Conservation (phyloP, 768 basidiomycete genomes). For the Pholiota microspora region DNA sequence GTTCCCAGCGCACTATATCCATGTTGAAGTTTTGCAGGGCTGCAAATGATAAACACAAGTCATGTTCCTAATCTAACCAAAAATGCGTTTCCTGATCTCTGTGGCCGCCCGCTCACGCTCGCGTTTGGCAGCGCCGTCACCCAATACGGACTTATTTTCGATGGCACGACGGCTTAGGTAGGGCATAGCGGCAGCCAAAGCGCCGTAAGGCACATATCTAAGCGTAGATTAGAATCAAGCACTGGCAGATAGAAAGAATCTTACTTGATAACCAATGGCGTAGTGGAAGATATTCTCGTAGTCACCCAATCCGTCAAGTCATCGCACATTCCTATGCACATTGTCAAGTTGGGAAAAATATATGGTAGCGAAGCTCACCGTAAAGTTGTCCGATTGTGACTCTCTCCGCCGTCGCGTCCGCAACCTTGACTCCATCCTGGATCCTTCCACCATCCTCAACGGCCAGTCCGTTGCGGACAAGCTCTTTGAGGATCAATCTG, state of each 20-base stretch:
- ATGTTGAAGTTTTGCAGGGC: too few species aligned
- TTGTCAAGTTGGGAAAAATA: not conserved
- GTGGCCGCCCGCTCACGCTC: slow-evolving; percentile 57
- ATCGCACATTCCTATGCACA: slow-evolving; percentile 75
- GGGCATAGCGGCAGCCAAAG: slow-evolving; percentile 81
- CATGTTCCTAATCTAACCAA: slow-evolving; percentile 8
- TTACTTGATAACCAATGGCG: slow-evolving; percentile 80
- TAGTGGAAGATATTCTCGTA: slow-evolving; percentile 41
- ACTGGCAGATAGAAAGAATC: slow-evolving; percentile 18
- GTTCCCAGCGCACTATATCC: too few species aligned
- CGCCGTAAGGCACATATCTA: slow-evolving; percentile 76
- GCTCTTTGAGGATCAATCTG: slow-evolving; percentile 54
- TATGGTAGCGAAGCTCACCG: slow-evolving; percentile 42
- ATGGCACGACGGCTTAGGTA: slow-evolving; percentile 86
- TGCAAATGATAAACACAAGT: too few species aligned
- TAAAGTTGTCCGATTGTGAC: slow-evolving; percentile 81
- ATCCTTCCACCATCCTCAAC: slow-evolving; percentile 11
- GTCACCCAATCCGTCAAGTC: slow-evolving; percentile 73
- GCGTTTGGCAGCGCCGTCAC: slow-evolving; percentile 60
- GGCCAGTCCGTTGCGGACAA: slow-evolving; percentile 52
- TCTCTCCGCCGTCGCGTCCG: slow-evolving; percentile 57
- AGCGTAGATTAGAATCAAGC: not conserved
- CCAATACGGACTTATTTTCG: slow-evolving; percentile 90
- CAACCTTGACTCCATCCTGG: slow-evolving; percentile 33
- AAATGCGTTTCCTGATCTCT: slow-evolving; percentile 50